Evolutionary conservation across 2,329 filamentous ascomycete species (phyloP).

Genomic region (Colletotrichum cuscutae): DNA sequence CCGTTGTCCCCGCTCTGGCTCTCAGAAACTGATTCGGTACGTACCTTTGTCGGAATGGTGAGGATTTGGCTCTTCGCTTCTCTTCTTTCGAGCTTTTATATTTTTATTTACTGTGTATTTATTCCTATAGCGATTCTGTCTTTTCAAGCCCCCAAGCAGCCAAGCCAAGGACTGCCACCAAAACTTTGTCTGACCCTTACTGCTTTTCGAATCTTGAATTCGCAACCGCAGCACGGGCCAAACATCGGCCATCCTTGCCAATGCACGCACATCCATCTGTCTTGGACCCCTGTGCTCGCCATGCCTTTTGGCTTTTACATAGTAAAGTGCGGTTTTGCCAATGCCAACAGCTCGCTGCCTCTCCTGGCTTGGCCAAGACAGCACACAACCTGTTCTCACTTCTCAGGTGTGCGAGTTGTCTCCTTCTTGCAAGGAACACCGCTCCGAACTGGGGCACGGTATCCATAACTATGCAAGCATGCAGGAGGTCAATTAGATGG

Average conservation of each 20-base stretch:
- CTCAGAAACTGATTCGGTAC: neutral
- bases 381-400: constrained; percentile 23
- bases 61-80: neutral
- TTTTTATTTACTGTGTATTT: too few relatives aligned
- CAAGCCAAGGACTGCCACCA: neutral
- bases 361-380: constrained; percentile 18
- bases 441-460: neutral
- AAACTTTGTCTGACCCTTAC: neutral
- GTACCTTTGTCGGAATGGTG: neutral
- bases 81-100: neutral
- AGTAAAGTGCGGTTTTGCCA: too few relatives aligned
- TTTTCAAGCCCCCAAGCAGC: neutral
- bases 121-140: too few relatives aligned
- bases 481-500: constrained; percentile 9
- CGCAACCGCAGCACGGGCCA: constrained; percentile 16
- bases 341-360: constrained; percentile 8
- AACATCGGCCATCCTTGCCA: constrained; percentile 14
- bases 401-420: constrained; percentile 16
- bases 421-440: constrained; percentile 8
- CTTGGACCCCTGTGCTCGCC: neutral
- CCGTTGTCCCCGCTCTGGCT: neutral
- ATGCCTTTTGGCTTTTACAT: neutral
- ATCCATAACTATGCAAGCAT: neutral
- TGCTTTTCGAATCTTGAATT: neutral
- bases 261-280: neutral